Evolutionary conservation across 352 stramenopile species (phyloP).

Genomic region (Globisporangium polare): DNA sequence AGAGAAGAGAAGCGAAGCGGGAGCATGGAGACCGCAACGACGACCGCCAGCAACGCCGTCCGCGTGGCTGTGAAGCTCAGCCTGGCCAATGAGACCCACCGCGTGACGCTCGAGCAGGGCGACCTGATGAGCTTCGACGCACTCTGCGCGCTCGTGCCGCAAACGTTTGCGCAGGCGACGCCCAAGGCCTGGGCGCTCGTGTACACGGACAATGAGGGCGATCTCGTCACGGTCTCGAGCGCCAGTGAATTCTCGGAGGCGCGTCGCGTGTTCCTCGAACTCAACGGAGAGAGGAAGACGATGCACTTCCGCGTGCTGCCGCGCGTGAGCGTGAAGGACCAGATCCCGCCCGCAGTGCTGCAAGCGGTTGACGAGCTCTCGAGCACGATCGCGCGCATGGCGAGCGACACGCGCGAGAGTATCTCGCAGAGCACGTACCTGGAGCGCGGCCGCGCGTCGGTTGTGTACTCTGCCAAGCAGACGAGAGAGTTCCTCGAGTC

Average conservation of each 20-base stretch:
- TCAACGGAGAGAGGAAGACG: constrained; percentile 22
- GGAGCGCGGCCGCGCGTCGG: constrained; percentile 47
- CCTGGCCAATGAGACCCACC: constrained; percentile 43
- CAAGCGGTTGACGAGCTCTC: constrained; percentile 49
- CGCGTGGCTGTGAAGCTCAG: constrained; percentile 55
- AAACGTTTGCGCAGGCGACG: constrained; percentile 29
- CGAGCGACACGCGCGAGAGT: constrained; percentile 23
- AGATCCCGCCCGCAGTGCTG: constrained; percentile 40
- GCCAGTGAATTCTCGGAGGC: constrained; percentile 54
- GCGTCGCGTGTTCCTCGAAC: constrained; percentile 37
- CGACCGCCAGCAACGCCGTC: neutral
- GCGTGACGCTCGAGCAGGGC: constrained; percentile 27
- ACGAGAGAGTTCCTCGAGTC: constrained; percentile 43
- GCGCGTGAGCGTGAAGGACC: constrained; percentile 37
- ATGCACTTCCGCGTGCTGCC: constrained; percentile 63
- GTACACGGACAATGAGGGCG: constrained; percentile 70
- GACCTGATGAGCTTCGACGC: constrained; percentile 37
- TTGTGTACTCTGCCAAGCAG: constrained; percentile 40
- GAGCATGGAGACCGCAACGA: neutral
- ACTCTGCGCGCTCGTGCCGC: constrained; percentile 34
- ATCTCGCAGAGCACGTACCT: constrained; percentile 31
- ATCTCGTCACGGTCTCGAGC: constrained; percentile 57
- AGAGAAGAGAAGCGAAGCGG: neutral
- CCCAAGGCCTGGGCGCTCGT: constrained; percentile 41
- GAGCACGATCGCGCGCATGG: constrained; percentile 29